Base-by-base conservation (phyloP, 805 yeast genomes). In the Danielia oregonensis region DNA sequence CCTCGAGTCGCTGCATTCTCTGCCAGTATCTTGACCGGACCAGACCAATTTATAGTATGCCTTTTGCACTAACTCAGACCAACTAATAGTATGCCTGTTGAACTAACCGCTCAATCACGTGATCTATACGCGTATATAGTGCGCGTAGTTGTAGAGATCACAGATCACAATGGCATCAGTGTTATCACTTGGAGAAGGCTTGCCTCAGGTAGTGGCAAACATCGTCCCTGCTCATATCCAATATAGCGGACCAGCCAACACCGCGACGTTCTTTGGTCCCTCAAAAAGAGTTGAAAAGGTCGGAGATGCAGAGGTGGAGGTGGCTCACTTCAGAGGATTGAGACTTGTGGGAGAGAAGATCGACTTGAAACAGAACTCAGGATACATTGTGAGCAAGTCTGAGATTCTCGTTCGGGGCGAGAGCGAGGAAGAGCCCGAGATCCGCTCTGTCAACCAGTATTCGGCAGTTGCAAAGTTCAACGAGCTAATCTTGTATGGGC, bases 321-420 rank as follows among this genome's bases (percentile, higher is more conserved):
- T 25, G 6, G 43, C 48, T 11, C 33, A 32, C n/a, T 47, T 47
- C 25, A 35, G 51, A 13, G 51, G 51, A 6, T 33, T 47, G 32
- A 36, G 33, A 9, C 29, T 47, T 9, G 30, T 38, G 11, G 51
- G 51, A 4, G 34, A 32, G 16, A 26, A 35, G 4, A 6, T 41
- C 11, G 30, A 32, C 9, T 33, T 46, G 7, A 29, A 29, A 7
- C 23, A 31, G 6, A 40, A 40, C 21, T 25, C 19, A 3, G 51
- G 45, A 2, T 35, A 29, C 21, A 15, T 45, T 4, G 33, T 46
- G 13, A 28, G 33, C 3, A 24, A 31, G 3, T 36, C 44, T 5
- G 51, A 47, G 29, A 25, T 13, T 10, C 28, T 40, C 14, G 31
- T 19, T 22, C 24, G 29, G 1, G 25, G 29, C 1, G 34, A 37